A percentile compares a stretch with the other conserved stretches of the same genome.
Evolutionary conservation across 352 stramenopile genomes (phyloP).

Genomic region (Phytophthora lateralis): DNA sequence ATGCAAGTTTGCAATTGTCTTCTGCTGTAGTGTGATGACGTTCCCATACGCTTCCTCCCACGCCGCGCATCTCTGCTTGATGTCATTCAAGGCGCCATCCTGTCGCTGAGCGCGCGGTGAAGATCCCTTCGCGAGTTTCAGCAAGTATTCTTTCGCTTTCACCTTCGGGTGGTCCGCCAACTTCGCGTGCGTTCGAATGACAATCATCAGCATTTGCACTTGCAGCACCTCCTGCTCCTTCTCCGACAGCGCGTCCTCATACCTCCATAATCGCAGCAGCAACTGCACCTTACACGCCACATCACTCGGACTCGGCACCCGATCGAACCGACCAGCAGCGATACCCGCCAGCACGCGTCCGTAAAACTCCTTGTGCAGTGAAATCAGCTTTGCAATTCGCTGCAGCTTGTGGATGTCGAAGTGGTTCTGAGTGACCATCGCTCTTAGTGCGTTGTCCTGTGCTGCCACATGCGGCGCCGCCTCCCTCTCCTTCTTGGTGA

Average conservation of each 20-base stretch:
- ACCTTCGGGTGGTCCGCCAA: constrained; percentile 61
- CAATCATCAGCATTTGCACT: constrained; percentile 69
- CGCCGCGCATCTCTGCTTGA: constrained; percentile 36
- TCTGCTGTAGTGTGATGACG: constrained; percentile 79
- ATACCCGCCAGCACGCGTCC: constrained; percentile 46
- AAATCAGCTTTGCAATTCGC: constrained; percentile 50
- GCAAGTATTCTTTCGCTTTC: constrained; percentile 71
- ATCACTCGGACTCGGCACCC: constrained; percentile 53
- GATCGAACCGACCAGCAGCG: constrained; percentile 50
- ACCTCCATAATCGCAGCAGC: constrained; percentile 57
- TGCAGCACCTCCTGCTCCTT: constrained; percentile 46
- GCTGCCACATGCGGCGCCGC: constrained; percentile 51
- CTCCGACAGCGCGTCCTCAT: constrained; percentile 43
- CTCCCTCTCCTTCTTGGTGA: constrained; percentile 64
- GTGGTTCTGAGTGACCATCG: constrained; percentile 68
- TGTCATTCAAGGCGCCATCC: constrained; percentile 29
- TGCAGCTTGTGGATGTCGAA: constrained; percentile 76
- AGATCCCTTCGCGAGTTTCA: constrained; percentile 53
- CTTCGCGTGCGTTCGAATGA: constrained; percentile 60
- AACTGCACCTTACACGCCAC: constrained; percentile 42
- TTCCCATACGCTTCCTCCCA: constrained; percentile 83
- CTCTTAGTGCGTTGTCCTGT: constrained; percentile 56
- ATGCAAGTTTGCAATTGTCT: constrained; percentile 67
- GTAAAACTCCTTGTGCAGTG: constrained; percentile 67
- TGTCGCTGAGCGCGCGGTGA: constrained; percentile 14